Percentiles rank a stretch among this genome's conserved stretches.
phyloP scores from a whole-genome alignment of 148 eudicot species.

The Linanthus parryae region DNA sequence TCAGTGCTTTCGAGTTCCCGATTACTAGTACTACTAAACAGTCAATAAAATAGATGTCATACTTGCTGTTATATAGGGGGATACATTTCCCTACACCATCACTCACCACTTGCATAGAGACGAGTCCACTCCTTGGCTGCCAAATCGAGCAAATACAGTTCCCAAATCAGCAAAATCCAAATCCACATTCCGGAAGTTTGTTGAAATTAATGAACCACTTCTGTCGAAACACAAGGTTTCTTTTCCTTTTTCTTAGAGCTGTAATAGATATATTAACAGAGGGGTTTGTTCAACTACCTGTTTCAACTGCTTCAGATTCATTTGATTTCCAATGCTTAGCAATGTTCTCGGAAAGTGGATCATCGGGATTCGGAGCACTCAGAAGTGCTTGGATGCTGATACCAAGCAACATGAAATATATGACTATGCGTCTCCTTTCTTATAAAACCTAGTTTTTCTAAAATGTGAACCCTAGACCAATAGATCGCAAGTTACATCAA shows the following conservation, averaged over 20 bases:
- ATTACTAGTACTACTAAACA: conserved; percentile 12
- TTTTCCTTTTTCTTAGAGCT: not conserved
- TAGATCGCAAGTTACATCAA: not conserved
- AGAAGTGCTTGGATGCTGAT: conserved; percentile 97
- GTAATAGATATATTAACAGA: not conserved
- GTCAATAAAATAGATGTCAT: conserved; percentile 16
- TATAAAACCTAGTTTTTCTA: too few relatives aligned
- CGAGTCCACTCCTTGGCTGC: conserved; percentile 98
- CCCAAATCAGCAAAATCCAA: not conserved
- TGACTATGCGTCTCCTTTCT: too few relatives aligned
- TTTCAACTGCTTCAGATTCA: conserved; percentile 93
- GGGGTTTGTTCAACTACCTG: conserved; percentile 40
- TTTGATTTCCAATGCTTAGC: conserved; percentile 97
- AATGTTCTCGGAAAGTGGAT: conserved; percentile 94
- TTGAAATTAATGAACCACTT: too few relatives aligned
- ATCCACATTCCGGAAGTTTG: too few relatives aligned
- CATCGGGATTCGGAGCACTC: conserved; percentile 99
- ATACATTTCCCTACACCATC: conserved; percentile 15
- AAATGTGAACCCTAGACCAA: conserved; percentile 5
- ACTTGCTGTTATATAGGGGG: conserved; percentile 20
- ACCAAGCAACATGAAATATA: too few relatives aligned
- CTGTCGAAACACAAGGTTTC: not conserved
- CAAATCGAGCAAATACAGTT: conserved; percentile 4
- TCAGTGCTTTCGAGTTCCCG: conserved; percentile 7
- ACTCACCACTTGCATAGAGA: conserved; percentile 78